phyloP scores from a whole-genome alignment of 1,139 yeast species.

The Nadsonia commutata region DNA sequence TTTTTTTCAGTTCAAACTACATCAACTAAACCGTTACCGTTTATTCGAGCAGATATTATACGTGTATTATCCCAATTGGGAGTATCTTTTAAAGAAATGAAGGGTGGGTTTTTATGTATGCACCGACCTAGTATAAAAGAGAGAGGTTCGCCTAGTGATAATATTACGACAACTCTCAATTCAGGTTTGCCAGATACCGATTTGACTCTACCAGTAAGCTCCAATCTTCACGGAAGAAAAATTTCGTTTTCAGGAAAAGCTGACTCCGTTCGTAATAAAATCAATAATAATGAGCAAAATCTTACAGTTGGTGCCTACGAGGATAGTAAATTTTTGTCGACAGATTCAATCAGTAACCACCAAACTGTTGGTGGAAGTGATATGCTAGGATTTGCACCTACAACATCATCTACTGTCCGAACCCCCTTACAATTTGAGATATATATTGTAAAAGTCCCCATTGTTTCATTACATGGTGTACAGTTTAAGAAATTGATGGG shows the following conservation, averaged over 20 bases:
- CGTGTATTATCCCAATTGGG: conserved; percentile 63
- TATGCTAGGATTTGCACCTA: conserved; percentile 29
- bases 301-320: too few species aligned
- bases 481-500: conserved; percentile 90
- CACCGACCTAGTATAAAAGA: conserved; percentile 33
- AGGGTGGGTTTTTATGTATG: conserved; percentile 84
- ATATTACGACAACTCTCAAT: neutral
- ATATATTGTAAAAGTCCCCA: conserved; percentile 82
- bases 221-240: too few species aligned
- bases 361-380: conserved; percentile 34
- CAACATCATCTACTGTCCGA: conserved; percentile 11
- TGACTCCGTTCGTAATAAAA: too few species aligned
- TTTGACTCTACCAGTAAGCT: too few species aligned
- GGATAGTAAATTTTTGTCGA: too few species aligned
- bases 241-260: too few species aligned
- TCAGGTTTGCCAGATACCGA: neutral
- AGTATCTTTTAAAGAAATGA: conserved; percentile 75
- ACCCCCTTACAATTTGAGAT: conserved; percentile 78
- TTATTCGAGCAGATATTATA: conserved; percentile 74
- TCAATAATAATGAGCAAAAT: too few species aligned
- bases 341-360: neutral
- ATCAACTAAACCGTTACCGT: conserved; percentile 81
- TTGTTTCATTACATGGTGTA: conserved; percentile 82
- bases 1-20: conserved; percentile 93
- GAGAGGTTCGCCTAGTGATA: neutral